A percentile compares a stretch with the other conserved stretches of the same genome.
phyloP scores from a whole-genome alignment of 2,329 filamentous ascomycete species.

The Thermoascus crustaceus region DNA sequence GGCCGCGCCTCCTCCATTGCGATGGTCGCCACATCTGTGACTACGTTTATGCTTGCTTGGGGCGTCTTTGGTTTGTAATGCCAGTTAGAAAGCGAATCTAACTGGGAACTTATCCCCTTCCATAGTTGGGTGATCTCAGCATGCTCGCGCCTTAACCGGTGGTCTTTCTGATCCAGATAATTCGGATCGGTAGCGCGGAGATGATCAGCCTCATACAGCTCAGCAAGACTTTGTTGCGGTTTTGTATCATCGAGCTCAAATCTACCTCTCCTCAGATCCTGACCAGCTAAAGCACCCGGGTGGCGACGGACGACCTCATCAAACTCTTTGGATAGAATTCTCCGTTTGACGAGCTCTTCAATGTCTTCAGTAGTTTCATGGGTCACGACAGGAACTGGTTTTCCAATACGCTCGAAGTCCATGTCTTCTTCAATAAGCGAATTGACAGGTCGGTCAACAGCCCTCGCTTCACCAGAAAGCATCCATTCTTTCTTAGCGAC shows the following conservation, averaged over 20 bases:
- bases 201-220: slow-evolving; percentile 92
- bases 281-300: slow-evolving; percentile 61
- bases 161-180: slow-evolving; percentile 73
- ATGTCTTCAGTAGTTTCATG: slow-evolving; percentile 84
- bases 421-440: slow-evolving; percentile 90
- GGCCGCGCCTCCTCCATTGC: slow-evolving; percentile 94
- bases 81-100: slow-evolving; percentile 87
- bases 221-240: slow-evolving; percentile 76
- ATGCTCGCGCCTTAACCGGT: slow-evolving; percentile 75
- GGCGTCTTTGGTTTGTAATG: slow-evolving; percentile 88
- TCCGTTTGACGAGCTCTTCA: slow-evolving; percentile 86
- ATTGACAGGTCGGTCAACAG: slow-evolving; percentile 74
- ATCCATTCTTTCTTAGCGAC: slow-evolving; percentile 89
- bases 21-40: slow-evolving; percentile 84
- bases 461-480: slow-evolving; percentile 77
- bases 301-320: slow-evolving; percentile 81
- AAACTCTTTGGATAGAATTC: slow-evolving; percentile 83
- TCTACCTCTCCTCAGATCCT: slow-evolving; percentile 59
- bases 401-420: slow-evolving; percentile 91
- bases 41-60: slow-evolving; percentile 72
- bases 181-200: slow-evolving; percentile 67
- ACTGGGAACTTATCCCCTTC: slow-evolving; percentile 67
- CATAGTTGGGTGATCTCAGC: slow-evolving; percentile 74
- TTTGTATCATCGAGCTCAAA: slow-evolving; percentile 82
- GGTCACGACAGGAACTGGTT: slow-evolving; percentile 89